These are phyloP conservation scores for Debaryomycetaceae sp. DNA, from an alignment of 1,139 yeast genomes.

Conservation along the genomic window DNA sequence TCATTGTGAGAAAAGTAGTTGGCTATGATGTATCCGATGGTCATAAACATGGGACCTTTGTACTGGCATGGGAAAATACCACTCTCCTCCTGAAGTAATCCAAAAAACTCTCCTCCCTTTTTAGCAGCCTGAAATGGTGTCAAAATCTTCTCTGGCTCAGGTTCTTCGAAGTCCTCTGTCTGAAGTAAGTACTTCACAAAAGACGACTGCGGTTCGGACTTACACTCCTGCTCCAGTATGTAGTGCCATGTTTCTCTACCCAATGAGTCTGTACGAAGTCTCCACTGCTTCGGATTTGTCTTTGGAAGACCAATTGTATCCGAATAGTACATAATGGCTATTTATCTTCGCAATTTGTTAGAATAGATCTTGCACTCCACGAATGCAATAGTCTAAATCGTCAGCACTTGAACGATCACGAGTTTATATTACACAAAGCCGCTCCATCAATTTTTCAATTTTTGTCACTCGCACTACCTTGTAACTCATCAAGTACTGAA, in stretches of 20 bases:
- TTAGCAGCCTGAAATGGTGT: constrained; percentile 63
- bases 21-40: constrained; percentile 81
- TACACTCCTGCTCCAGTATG: constrained; percentile 35
- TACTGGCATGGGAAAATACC: constrained; percentile 92
- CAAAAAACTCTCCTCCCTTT: constrained; percentile 73
- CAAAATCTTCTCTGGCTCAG: constrained; percentile 20
- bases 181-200: constrained; percentile 57
- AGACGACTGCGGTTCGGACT: constrained; percentile 49
- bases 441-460: neutral
- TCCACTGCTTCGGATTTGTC: constrained; percentile 76
- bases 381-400: no score
- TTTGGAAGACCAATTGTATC: constrained; percentile 58
- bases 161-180: constrained; percentile 42
- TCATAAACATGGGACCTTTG: constrained; percentile 97
- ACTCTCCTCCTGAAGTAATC: constrained; percentile 58
- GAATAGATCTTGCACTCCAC: neutral
- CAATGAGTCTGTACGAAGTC: constrained; percentile 61
- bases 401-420: neutral
- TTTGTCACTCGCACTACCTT: neutral
- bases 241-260: constrained; percentile 89
- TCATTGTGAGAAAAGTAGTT: constrained; percentile 66
- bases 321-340: constrained; percentile 47
- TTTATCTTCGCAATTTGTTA: neutral
- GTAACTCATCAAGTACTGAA: neutral
- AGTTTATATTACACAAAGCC: neutral